Evolutionary conservation across 2,329 filamentous ascomycete species (phyloP).

Genomic region (Golovinomyces cichoracearum): DNA sequence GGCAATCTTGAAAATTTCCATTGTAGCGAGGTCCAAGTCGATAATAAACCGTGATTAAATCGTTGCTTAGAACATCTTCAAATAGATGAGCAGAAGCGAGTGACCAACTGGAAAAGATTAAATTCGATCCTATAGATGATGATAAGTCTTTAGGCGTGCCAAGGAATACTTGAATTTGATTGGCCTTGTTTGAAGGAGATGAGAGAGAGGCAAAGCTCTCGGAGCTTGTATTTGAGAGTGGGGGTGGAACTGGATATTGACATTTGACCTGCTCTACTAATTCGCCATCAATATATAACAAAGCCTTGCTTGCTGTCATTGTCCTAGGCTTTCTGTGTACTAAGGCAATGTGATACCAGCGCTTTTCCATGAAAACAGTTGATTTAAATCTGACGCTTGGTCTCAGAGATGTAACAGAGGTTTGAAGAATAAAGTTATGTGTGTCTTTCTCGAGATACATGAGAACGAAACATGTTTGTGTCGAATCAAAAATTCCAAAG

Average conservation of each 20-base stretch:
- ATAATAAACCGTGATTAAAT: slow-evolving; percentile 72
- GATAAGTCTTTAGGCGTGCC: slow-evolving; percentile 80
- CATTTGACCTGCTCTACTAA: slow-evolving; percentile 82
- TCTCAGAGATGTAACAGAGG: slow-evolving; percentile 59
- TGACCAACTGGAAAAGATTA: slow-evolving; percentile 61
- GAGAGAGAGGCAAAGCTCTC: slow-evolving; percentile 47
- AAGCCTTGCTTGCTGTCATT: slow-evolving; percentile 52
- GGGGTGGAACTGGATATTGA: slow-evolving; percentile 57
- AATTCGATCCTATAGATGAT: slow-evolving; percentile 42
- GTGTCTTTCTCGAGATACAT: slow-evolving; percentile 87
- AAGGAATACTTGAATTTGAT: slow-evolving; percentile 69
- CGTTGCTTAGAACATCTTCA: slow-evolving; percentile 67
- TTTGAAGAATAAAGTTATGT: slow-evolving; percentile 82
- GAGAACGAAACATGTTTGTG: slow-evolving; percentile 78
- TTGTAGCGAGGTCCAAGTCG: slow-evolving; percentile 75
- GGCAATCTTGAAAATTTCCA: slow-evolving; percentile 87
- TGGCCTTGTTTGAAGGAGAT: slow-evolving; percentile 30
- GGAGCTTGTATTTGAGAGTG: slow-evolving; percentile 32
- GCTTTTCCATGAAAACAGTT: slow-evolving; percentile 43
- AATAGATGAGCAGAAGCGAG: slow-evolving; percentile 75
- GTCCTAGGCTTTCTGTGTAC: slow-evolving; percentile 60
- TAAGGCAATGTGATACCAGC: slow-evolving; percentile 83
- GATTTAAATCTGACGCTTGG: slow-evolving; percentile 89
- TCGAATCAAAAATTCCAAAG: slow-evolving; percentile 80
- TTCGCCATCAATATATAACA: slow-evolving; percentile 75